Evolutionary conservation across 2,329 filamentous ascomycete species (phyloP).

Genomic region (Cadophora sp.): DNA sequence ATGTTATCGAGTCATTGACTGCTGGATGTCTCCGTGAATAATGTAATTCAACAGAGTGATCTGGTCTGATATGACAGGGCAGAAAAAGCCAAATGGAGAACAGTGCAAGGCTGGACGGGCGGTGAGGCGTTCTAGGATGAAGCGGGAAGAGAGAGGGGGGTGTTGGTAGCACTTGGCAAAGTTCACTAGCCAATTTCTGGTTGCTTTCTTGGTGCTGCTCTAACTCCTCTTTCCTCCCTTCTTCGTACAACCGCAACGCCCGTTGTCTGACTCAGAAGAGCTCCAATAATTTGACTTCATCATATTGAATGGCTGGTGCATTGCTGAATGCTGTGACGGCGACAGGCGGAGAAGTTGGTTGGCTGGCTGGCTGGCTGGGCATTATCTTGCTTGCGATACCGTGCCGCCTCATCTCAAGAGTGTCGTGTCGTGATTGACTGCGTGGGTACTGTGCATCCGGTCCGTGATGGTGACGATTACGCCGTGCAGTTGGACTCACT

Average conservation of each 20-base stretch:
- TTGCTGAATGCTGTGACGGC: neutral
- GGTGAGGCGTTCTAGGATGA: neutral
- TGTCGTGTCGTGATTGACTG: conserved; percentile 23
- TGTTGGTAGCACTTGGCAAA: conserved; percentile 10
- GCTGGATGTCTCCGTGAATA: neutral
- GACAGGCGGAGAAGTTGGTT: neutral
- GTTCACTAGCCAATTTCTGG: neutral
- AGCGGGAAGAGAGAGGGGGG: neutral
- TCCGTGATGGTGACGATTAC: conserved; percentile 11
- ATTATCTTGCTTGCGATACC: neutral
- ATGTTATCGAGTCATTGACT: neutral
- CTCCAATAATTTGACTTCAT: conserved; percentile 12
- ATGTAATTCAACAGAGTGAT: neutral
- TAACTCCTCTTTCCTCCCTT: too few relatives aligned
- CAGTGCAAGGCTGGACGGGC: neutral
- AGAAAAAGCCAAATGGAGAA: neutral
- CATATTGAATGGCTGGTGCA: conserved; percentile 14
- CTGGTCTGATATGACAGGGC: neutral
- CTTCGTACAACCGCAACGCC: conserved; percentile 4
- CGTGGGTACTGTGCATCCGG: conserved; percentile 5
- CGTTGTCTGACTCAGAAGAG: conserved; percentile 9
- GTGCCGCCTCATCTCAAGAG: conserved; percentile 25
- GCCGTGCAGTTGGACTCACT: neutral
- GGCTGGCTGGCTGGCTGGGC: neutral
- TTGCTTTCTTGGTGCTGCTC: conserved; percentile 5